Evolutionary conservation across 768 basidiomycete species (phyloP).

Genomic region (Fistulinella prunicolor): DNA sequence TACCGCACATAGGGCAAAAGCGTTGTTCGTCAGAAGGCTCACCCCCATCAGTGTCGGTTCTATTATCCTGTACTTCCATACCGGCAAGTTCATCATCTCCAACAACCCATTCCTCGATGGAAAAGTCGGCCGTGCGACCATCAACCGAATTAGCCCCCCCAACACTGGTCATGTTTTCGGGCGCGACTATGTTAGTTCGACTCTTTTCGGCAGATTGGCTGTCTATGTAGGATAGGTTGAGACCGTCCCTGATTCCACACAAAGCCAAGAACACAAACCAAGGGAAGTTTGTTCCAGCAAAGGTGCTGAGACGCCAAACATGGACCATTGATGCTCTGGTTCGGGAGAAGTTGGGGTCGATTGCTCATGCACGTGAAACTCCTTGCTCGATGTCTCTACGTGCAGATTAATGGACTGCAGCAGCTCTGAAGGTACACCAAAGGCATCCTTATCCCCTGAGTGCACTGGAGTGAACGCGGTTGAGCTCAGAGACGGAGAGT

Average conservation of each 20-base stretch:
- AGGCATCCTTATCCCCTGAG: constrained; percentile 5
- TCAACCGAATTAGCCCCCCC: neutral
- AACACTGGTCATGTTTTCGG: neutral
- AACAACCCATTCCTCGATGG: constrained; percentile 60
- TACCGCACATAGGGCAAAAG: constrained; percentile 28
- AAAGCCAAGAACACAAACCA: constrained; percentile 15
- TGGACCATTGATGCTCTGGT: neutral
- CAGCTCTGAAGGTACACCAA: constrained; percentile 28
- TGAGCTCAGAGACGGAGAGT: neutral
- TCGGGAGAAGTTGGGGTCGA: neutral
- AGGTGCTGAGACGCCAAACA: constrained; percentile 20
- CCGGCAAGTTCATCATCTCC: constrained; percentile 66
- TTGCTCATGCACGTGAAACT: neutral
- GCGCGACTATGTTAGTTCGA: neutral
- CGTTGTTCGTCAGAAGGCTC: constrained; percentile 14
- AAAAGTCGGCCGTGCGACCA: constrained; percentile 10
- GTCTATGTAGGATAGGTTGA: constrained; percentile 5
- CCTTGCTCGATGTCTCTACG: neutral
- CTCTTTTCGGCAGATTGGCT: neutral
- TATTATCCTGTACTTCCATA: constrained; percentile 29
- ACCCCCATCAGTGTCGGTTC: constrained; percentile 19
- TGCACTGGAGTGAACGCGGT: neutral
- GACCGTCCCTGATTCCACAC: neutral
- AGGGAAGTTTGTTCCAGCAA: constrained; percentile 7
- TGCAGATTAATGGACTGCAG: constrained; percentile 6